phyloP scores from a whole-genome alignment of 2,329 filamentous ascomycete genomes.

The Epichloe bromicola region DNA sequence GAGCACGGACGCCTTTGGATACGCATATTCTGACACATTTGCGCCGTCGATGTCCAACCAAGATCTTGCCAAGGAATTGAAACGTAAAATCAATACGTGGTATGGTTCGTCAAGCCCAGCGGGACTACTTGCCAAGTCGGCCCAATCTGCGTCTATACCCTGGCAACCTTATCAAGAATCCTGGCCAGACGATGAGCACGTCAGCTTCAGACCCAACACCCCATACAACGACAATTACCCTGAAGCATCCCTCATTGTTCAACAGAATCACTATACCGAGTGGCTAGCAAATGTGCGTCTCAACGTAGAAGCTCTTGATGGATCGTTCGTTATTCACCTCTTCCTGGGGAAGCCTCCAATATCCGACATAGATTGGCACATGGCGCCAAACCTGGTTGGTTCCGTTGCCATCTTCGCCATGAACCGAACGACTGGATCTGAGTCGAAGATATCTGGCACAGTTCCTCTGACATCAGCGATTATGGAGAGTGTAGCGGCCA shows the following conservation, averaged over 20 bases:
- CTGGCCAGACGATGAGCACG: background rate
- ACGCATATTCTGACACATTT: constrained; percentile 56
- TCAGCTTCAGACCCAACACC: constrained; percentile 13
- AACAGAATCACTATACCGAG: constrained; percentile 37
- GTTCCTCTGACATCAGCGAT: constrained; percentile 39
- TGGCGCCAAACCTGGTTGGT: constrained; percentile 44
- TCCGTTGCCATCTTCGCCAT: constrained; percentile 44
- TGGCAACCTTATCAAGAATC: background rate
- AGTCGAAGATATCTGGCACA: constrained; percentile 31
- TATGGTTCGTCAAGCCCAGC: constrained; percentile 22
- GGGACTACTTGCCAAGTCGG: constrained; percentile 8
- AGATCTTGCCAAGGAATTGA: constrained; percentile 20
- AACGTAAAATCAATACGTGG: constrained; percentile 39
- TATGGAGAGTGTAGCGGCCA: constrained; percentile 26
- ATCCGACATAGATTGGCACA: constrained; percentile 35
- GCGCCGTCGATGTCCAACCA: constrained; percentile 11
- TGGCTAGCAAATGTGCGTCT: constrained; percentile 58
- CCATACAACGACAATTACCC: constrained; percentile 14
- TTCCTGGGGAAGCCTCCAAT: constrained; percentile 46
- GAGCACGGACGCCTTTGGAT: constrained; percentile 50
- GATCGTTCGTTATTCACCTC: constrained; percentile 50
- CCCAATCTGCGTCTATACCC: background rate
- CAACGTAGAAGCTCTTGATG: constrained; percentile 44
- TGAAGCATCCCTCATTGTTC: constrained; percentile 19
- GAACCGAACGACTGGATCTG: constrained; percentile 19